Evolutionary conservation across 176 grass and related monocot genomes (phyloP).

Genomic region (Carex littledalei): DNA sequence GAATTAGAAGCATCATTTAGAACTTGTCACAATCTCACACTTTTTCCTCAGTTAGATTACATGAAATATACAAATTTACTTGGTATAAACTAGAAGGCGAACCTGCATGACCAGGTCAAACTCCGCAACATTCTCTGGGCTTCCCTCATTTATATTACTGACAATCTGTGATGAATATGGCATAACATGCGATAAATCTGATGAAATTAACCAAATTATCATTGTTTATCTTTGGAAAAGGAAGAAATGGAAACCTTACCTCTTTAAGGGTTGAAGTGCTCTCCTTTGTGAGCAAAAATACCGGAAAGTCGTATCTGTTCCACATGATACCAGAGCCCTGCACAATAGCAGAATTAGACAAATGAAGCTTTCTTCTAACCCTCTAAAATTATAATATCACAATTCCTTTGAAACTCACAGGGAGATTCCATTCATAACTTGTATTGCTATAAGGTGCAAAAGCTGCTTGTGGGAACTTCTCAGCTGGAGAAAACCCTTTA

Average conservation of each 20-base stretch:
- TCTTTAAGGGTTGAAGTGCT: slow-evolving; percentile 52
- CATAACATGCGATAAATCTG: slow-evolving; percentile 11
- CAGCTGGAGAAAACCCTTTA: slow-evolving; percentile 81
- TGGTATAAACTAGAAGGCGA: slow-evolving; percentile 17
- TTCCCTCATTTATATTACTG: slow-evolving; percentile 33
- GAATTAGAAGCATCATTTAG: slow-evolving; percentile 22
- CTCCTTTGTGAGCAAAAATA: slow-evolving; percentile 76
- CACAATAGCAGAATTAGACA: slow-evolving; percentile 31
- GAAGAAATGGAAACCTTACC: slow-evolving; percentile 34
- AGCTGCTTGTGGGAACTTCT: slow-evolving; percentile 87
- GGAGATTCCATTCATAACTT: slow-evolving; percentile 89
- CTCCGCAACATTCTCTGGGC: slow-evolving; percentile 77
- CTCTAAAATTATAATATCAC: slow-evolving; percentile 8
- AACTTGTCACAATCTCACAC: slow-evolving; percentile 13
- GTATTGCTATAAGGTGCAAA: slow-evolving; percentile 83
- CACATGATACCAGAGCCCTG: slow-evolving; percentile 96
- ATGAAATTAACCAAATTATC: slow-evolving; percentile 3
- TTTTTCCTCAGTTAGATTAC: slow-evolving; percentile 7
- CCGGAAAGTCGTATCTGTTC: slow-evolving; percentile 79
- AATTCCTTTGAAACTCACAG: slow-evolving; percentile 59
- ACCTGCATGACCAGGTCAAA: slow-evolving; percentile 99
- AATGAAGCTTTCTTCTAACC: slow-evolving; percentile 15
- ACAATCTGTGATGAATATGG: slow-evolving; percentile 55
- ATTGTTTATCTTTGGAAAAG: not conserved
- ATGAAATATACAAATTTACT: slow-evolving; percentile 3